Evolutionary conservation across 75 land plant species (phyloP).

Genomic region (Larix kaempferi): DNA sequence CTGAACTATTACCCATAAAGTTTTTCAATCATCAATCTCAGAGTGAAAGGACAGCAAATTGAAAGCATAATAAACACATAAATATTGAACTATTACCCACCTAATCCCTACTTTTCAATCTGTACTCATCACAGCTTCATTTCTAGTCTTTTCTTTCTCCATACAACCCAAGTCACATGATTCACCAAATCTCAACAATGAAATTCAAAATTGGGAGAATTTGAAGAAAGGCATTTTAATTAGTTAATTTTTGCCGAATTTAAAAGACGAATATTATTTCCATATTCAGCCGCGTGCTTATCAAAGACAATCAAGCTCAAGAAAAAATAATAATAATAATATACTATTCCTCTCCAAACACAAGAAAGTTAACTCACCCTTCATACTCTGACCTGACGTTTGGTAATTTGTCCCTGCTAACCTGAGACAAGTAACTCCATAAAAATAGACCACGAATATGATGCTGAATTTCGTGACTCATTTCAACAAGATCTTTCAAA

Average conservation of each 20-base stretch:
- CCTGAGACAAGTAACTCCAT: constrained; percentile 90
- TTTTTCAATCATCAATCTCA: too few species aligned
- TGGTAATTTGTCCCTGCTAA: constrained; percentile 93
- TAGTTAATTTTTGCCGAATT: too few species aligned
- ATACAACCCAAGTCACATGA: too few species aligned
- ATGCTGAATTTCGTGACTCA: constrained; percentile 96
- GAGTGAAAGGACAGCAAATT: too few species aligned
- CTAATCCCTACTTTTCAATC: not conserved
- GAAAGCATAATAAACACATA: not conserved
- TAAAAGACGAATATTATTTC: too few species aligned
- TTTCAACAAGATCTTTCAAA: constrained; percentile 95
- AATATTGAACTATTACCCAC: not conserved
- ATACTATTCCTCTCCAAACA: not conserved
- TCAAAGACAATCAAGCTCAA: not conserved
- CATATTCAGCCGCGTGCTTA: not conserved
- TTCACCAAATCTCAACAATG: too few species aligned
- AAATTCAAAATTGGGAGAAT: too few species aligned
- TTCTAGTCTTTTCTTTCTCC: too few species aligned
- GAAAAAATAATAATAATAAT: not conserved
- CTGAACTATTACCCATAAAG: too few species aligned
- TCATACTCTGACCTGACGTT: constrained; percentile 96
- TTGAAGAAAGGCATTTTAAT: too few species aligned
- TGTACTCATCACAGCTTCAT: not conserved
- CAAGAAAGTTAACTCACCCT: constrained; percentile 53
- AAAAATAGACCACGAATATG: constrained; percentile 95